Percentiles rank a stretch among this genome's conserved stretches.
These are phyloP conservation scores for Tetracentron sinense DNA, from an alignment of 164 flowering plant species.

Conservation along the genomic window DNA sequence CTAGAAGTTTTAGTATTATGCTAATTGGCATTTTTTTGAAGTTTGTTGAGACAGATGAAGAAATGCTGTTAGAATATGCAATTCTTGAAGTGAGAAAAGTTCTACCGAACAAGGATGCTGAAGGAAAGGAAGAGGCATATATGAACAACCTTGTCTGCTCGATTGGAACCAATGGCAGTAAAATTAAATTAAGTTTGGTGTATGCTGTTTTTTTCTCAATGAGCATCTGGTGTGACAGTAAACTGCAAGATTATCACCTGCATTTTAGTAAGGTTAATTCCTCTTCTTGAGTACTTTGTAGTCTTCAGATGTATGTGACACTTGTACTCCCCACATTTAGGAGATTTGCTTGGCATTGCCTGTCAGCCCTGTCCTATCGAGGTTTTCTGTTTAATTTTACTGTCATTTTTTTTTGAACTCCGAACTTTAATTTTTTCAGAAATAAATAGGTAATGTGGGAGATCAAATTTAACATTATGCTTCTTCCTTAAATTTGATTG, in stretches of 20 bases:
- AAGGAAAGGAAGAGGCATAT: conserved; percentile 45
- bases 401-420: too few species aligned
- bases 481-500: too few species aligned
- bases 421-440: background rate
- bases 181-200: conserved; percentile 37
- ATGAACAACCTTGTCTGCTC: conserved; percentile 45
- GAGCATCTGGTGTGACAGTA: conserved; percentile 60
- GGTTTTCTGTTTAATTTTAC: too few species aligned
- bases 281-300: too few species aligned
- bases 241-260: conserved; percentile 70
- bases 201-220: conserved; percentile 56
- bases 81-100: conserved; percentile 45
- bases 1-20: background rate
- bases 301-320: too few species aligned
- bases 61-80: conserved; percentile 51
- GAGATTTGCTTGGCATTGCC: background rate
- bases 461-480: background rate
- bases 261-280: conserved; percentile 60
- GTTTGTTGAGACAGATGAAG: conserved; percentile 67
- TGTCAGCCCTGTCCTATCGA: too few species aligned
- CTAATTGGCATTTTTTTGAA: conserved; percentile 17
- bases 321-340: background rate
- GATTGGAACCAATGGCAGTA: conserved; percentile 22
- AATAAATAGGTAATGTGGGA: background rate
- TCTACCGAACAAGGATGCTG: conserved; percentile 26